phyloP scores from a whole-genome alignment of 139 green algal species.

The Astrephomene gubernaculifera region DNA sequence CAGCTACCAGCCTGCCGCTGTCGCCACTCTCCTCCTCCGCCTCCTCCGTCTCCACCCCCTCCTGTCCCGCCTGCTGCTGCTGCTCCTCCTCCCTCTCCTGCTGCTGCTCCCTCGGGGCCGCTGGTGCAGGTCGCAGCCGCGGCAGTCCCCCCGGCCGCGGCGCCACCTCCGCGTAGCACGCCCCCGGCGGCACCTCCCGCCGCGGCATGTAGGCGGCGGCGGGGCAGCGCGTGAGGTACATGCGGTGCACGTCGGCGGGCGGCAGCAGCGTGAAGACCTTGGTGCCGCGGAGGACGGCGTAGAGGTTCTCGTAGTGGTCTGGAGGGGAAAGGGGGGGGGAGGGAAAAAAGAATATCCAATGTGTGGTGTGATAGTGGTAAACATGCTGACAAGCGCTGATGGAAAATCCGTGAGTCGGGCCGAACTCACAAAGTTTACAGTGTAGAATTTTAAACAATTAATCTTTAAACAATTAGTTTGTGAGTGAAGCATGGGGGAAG shows the following conservation, averaged over 20 bases:
- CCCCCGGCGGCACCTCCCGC: neutral
- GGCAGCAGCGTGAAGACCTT: conserved; percentile 89
- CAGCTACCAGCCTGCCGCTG: conserved; percentile 1
- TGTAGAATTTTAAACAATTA: too few species aligned
- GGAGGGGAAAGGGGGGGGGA: too few species aligned
- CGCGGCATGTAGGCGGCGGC: conserved; percentile 19
- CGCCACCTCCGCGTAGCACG: conserved; percentile 1
- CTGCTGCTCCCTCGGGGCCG: neutral
- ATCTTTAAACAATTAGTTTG: too few species aligned
- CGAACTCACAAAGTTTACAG: too few species aligned
- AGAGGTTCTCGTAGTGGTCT: conserved; percentile 90
- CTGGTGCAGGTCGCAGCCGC: neutral
- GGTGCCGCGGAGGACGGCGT: conserved; percentile 77
- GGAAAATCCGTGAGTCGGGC: too few species aligned
- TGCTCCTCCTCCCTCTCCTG: neutral
- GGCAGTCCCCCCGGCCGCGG: conserved; percentile 1
- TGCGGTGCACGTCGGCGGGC: conserved; percentile 77
- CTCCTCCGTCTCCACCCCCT: neutral
- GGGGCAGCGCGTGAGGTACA: conserved; percentile 58
- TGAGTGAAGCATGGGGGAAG: too few species aligned
- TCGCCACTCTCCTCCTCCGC: neutral
- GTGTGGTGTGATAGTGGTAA: too few species aligned
- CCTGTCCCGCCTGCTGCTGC: neutral
- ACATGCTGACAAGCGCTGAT: too few species aligned
- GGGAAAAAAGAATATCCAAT: neutral